Evolutionary conservation across 441 rosid genomes (phyloP).

Genomic region (Corymbia citriodora): DNA sequence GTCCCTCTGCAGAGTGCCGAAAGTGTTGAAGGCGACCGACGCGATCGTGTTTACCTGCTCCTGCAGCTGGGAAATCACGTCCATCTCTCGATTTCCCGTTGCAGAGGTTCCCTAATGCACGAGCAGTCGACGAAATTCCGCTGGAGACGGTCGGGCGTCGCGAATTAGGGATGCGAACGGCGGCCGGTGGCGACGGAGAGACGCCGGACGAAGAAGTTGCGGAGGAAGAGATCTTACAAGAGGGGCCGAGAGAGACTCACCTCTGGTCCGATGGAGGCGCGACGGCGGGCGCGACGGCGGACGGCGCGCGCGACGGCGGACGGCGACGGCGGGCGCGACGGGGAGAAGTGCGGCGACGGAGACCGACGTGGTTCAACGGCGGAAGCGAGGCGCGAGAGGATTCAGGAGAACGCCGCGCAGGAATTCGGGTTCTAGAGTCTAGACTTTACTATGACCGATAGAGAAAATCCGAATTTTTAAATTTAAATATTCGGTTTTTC

Average conservation of each 20-base stretch:
- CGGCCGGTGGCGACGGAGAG: neutral
- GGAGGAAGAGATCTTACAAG: neutral
- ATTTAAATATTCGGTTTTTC: neutral
- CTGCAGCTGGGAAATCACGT: slow-evolving; percentile 90
- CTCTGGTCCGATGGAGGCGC: neutral
- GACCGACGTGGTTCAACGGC: neutral
- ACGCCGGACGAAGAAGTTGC: neutral
- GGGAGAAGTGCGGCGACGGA: neutral
- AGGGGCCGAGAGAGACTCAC: neutral
- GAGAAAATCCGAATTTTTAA: neutral
- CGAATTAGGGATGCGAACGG: neutral
- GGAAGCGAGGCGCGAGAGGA: neutral
- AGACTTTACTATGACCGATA: neutral
- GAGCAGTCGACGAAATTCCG: neutral
- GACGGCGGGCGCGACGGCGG: neutral
- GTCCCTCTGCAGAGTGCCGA: slow-evolving; percentile 80
- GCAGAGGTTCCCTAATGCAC: neutral
- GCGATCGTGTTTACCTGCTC: slow-evolving; percentile 87
- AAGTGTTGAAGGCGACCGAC: slow-evolving; percentile 64
- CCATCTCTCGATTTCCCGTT: slow-evolving; percentile 36
- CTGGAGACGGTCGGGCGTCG: neutral
- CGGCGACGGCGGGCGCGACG: neutral
- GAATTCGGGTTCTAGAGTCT: neutral
- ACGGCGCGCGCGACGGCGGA: too few species aligned
- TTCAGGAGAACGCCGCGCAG: neutral